Conservation (phyloP, 108 stramenopile species). For the Conticribra weissflogii region DNA sequence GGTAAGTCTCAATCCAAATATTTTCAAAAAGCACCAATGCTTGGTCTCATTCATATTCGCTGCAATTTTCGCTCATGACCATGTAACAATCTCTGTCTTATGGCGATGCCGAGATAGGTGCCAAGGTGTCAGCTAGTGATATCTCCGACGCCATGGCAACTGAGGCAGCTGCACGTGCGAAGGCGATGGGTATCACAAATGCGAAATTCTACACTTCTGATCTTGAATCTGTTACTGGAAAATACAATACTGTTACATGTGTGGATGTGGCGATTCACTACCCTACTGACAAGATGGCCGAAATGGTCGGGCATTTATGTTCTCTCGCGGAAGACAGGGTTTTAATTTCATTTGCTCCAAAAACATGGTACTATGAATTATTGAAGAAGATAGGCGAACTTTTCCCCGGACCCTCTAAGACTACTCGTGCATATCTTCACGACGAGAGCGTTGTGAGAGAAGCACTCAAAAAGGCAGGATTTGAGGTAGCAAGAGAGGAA, state of each 20-base stretch:
- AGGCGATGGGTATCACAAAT: conserved; percentile 70
- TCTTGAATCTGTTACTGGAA: conserved; percentile 91
- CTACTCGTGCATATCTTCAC: conserved; percentile 96
- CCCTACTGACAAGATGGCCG: conserved; percentile 94
- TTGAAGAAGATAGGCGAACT: conserved; percentile 96
- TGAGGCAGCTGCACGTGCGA: conserved; percentile 89
- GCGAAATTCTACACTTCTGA: conserved; percentile 94
- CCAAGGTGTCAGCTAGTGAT: conserved; percentile 89
- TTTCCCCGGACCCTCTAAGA: conserved; percentile 96
- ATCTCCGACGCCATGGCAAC: conserved; percentile 94
- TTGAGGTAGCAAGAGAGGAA: conserved; percentile 87
- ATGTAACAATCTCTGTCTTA: too few relatives aligned
- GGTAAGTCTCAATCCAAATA: conserved; percentile 77
- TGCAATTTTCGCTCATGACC: too few relatives aligned
- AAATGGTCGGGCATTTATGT: conserved; percentile 92
- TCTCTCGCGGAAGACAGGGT: conserved; percentile 83
- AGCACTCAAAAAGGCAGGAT: conserved; percentile 84
- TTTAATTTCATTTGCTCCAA: conserved; percentile 94
- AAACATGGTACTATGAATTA: conserved; percentile 93
- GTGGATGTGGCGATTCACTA: conserved; percentile 99
- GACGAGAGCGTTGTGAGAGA: conserved; percentile 86
- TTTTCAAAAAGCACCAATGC: too few relatives aligned
- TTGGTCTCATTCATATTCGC: background rate
- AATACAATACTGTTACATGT: conserved; percentile 94
- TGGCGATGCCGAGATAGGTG: conserved; percentile 64